Percentiles rank a stretch among this genome's conserved stretches.
Evolutionary conservation across 306 rosid genomes (phyloP).

Genomic region (Gillenia trifoliata): DNA sequence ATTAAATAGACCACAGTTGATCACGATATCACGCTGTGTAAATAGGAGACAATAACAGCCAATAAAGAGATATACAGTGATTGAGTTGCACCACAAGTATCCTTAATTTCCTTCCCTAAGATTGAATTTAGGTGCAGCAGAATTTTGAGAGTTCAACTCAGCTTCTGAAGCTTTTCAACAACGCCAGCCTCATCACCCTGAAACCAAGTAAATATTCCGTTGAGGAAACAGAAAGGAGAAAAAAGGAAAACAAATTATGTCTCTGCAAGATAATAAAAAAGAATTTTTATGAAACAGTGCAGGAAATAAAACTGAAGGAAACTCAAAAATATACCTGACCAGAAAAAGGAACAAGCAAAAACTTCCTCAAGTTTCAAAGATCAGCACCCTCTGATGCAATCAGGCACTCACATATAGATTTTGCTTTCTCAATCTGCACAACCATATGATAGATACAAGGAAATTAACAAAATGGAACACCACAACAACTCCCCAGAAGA

Average conservation of each 20-base stretch:
- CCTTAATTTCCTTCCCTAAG: constrained; percentile 63
- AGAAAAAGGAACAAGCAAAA: constrained; percentile 73
- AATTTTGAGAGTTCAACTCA: constrained; percentile 51
- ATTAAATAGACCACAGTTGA: not conserved
- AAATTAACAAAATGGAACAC: constrained; percentile 3
- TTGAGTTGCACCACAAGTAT: constrained; percentile 49
- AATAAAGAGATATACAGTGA: constrained; percentile 47
- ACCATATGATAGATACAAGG: constrained; percentile 15
- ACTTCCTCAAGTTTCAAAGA: constrained; percentile 85
- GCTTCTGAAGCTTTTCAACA: constrained; percentile 77
- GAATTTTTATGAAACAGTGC: constrained; percentile 17
- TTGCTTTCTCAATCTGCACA: constrained; percentile 69
- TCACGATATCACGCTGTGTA: not conserved
- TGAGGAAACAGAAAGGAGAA: constrained; percentile 11
- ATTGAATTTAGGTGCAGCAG: constrained; percentile 41
- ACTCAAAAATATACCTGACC: constrained; percentile 53
- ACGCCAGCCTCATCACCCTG: constrained; percentile 75
- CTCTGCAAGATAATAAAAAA: constrained; percentile 15
- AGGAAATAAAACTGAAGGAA: constrained; percentile 6
- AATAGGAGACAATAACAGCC: not conserved
- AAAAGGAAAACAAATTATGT: constrained; percentile 7
- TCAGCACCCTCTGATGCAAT: constrained; percentile 72
- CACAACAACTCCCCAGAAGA: constrained; percentile 1
- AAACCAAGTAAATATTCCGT: constrained; percentile 24
- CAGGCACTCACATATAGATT: constrained; percentile 79